Conservation (phyloP, 768 basidiomycete species). For the Rhizopogon sp. region DNA sequence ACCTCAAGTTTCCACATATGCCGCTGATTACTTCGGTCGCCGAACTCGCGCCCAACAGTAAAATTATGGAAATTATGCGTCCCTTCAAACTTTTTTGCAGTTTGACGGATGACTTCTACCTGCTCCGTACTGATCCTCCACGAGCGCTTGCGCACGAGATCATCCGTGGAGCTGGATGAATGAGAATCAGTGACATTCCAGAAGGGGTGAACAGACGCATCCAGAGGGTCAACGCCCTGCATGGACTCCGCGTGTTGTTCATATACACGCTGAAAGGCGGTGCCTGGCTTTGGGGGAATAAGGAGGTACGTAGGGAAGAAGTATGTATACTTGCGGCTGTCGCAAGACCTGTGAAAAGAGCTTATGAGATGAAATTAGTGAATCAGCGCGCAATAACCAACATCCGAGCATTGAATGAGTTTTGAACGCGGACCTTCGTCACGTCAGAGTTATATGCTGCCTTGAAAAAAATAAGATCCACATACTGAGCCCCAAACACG, state of each 20-base stretch:
- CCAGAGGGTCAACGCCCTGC: conserved; percentile 11
- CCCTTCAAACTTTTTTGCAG: conserved; percentile 68
- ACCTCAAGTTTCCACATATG: conserved; percentile 88
- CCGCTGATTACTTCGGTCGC: conserved; percentile 78
- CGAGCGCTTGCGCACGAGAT: conserved; percentile 57
- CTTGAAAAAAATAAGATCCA: conserved; percentile 5
- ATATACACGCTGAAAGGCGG: conserved; percentile 49
- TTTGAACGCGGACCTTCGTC: conserved; percentile 60
- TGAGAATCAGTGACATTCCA: conserved; percentile 44
- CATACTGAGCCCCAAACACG: conserved; percentile 88
- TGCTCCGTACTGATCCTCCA: conserved; percentile 62
- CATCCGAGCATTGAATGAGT: conserved; percentile 80
- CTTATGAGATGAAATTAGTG: neutral
- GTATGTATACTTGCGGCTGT: conserved; percentile 97
- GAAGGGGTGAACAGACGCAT: conserved; percentile 45
- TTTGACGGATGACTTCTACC: conserved; percentile 49
- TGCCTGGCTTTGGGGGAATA: conserved; percentile 80
- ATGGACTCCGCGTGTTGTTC: conserved; percentile 27
- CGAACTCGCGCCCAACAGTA: conserved; percentile 82
- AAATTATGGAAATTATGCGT: conserved; percentile 99
- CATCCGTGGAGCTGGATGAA: conserved; percentile 45
- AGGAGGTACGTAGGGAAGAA: conserved; percentile 92
- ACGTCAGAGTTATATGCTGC: neutral
- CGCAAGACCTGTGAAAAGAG: conserved; percentile 59
- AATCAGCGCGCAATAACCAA: conserved; percentile 25